Evolutionary conservation across 164 flowering plant genomes (phyloP).

Genomic region (Malania oleifera): DNA sequence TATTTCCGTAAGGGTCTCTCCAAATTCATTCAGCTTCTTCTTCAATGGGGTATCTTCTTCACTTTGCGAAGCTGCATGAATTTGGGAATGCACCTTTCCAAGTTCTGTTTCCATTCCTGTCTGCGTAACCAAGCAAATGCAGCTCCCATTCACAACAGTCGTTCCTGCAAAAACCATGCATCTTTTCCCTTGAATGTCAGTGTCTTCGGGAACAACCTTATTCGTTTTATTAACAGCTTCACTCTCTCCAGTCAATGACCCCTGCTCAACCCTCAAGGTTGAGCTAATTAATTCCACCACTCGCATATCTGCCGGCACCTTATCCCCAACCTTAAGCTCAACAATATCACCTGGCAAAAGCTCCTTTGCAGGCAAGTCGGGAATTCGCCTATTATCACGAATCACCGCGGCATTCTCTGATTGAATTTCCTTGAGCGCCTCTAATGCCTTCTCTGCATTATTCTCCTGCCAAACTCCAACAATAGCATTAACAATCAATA

Average conservation of each 20-base stretch:
- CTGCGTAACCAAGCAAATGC: conserved; percentile 39
- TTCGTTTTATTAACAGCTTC: conserved; percentile 45
- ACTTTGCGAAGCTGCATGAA: conserved; percentile 42
- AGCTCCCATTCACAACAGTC: conserved; percentile 48
- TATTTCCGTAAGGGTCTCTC: conserved; percentile 37
- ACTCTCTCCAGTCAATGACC: conserved; percentile 58
- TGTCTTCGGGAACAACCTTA: conserved; percentile 33
- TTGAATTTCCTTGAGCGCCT: conserved; percentile 55
- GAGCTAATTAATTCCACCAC: conserved; percentile 45
- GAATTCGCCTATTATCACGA: conserved; percentile 26
- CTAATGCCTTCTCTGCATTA: conserved; percentile 59
- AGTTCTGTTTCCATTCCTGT: conserved; percentile 49
- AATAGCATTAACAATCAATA: conserved; percentile 46
- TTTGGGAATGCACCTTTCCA: conserved; percentile 49
- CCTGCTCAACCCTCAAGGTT: conserved; percentile 50
- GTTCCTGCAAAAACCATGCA: conserved; percentile 60
- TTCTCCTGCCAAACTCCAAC: conserved; percentile 66
- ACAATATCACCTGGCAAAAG: conserved; percentile 58
- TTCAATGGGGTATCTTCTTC: conserved; percentile 54
- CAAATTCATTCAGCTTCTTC: conserved; percentile 58
- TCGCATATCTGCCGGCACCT: conserved; percentile 55
- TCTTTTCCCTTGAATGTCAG: conserved; percentile 51
- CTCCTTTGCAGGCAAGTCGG: conserved; percentile 41
- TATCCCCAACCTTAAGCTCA: conserved; percentile 48
- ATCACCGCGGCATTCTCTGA: conserved; percentile 40